Base-by-base conservation (phyloP, 1,284 basidiomycete genomes). In the Sanghuangporus sanghuang region DNA sequence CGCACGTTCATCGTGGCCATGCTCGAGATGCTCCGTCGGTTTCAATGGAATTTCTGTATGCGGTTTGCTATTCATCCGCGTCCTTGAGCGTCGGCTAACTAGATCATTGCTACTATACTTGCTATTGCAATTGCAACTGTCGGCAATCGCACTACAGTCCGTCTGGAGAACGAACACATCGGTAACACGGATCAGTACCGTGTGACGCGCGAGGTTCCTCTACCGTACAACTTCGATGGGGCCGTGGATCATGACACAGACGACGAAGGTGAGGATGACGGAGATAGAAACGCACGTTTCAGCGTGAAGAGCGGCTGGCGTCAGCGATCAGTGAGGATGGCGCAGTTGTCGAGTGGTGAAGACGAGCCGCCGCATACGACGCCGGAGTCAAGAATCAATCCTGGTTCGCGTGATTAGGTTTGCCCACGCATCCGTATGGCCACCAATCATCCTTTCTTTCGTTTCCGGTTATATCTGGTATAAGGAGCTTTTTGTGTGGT, bases 11-110 rank as follows among this genome's bases (percentile, higher is more conserved):
- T 93, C 59, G 85, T 79, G 7, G 93, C 82, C 0, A 69, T 89
- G 60, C 72, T 93, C 39, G 95, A 98, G 72, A 85, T 95, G 77
- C 71, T 94, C 2, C 78, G 95, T 39, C 82, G 95, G 58, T 88
- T 86, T 76, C 91, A 92, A 69, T 98, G 95, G 95, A 97, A 97
- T 74, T 93, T 96, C 72, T 90, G 93, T 94, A 65, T 71, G 87
- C 75, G 14, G 8, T 18, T 35, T 53, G 18, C 27, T 53, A 23
- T 9, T 35, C 44, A 36, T n/a, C 9, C 23, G 44, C 61, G 8
- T 7, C 16, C 9, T 46, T 46, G 44, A 16, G 16, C 44, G 21
- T 18, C 44, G 44, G 16, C 27, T 14, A 46, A 18, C 44, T 18
- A 46, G 21, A 18, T 18, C 16, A 46, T 4, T 46, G 16, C 44